These are phyloP conservation scores for Malassezia cuniculi DNA, from an alignment of 1,284 basidiomycete species.

Conservation along the genomic window DNA sequence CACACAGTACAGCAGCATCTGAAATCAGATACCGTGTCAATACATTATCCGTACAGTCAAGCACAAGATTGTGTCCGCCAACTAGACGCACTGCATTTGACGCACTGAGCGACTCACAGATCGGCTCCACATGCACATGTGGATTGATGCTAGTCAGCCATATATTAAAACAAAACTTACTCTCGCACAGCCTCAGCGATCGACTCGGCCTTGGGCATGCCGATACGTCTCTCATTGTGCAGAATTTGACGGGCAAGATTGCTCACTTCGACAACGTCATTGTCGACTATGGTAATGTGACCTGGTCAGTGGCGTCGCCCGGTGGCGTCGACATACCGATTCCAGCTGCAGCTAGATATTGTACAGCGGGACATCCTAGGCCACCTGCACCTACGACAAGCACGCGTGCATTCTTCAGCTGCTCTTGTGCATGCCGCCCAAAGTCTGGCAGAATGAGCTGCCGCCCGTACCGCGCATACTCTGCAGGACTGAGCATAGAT, in stretches of 20 bases:
- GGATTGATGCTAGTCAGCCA: constrained; percentile 23
- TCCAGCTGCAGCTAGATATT: constrained; percentile 82
- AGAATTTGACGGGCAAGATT: constrained; percentile 90
- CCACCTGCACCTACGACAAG: constrained; percentile 89
- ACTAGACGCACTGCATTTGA: constrained; percentile 26
- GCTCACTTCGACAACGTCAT: constrained; percentile 76
- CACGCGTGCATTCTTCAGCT: constrained; percentile 61
- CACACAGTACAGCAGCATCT: constrained; percentile 66
- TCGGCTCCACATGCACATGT: constrained; percentile 19
- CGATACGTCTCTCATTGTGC: constrained; percentile 68
- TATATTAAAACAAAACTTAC: not conserved
- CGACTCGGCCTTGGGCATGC: constrained; percentile 68
- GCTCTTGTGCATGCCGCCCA: constrained; percentile 65
- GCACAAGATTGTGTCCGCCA: constrained; percentile 53
- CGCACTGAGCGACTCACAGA: constrained; percentile 15
- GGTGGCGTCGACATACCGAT: constrained; percentile 55
- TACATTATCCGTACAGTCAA: constrained; percentile 93
- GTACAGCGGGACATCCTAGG: constrained; percentile 84
- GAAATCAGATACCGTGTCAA: constrained; percentile 84
- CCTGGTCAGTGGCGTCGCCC: too few relatives aligned
- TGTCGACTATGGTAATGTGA: constrained; percentile 72
- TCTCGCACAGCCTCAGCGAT: constrained; percentile 50
- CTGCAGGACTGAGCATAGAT: constrained; percentile 48
- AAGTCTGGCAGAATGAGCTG: constrained; percentile 92
- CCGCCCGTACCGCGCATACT: constrained; percentile 82